Evolutionary conservation across 345 rosid genomes (phyloP), one percentile per base, ranked within the genome.

Genomic region (Turritis glabra): DNA sequence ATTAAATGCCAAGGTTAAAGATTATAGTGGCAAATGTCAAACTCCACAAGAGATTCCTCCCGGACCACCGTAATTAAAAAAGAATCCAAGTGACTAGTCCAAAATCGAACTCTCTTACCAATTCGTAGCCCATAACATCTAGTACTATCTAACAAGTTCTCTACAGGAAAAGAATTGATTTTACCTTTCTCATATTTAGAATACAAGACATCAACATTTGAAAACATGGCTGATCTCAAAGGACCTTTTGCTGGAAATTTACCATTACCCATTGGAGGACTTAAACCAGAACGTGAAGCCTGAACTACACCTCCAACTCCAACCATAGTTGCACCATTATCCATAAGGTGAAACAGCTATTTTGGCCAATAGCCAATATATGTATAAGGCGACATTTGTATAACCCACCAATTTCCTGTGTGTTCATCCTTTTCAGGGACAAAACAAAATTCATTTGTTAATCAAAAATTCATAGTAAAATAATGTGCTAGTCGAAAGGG

Each of bases 231-330:
- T 38, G 62, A 63, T 1, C 11, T 0, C 1, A 0, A 0, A 5
- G 2, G 4, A 3, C 3, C 2, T 8, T 15, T 13, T 1, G 7
- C 0, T 4, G 58, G 77, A 55, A 73, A 64, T 6, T 33, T 8
- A 7, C 77, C 65, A 64, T 64, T 64, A 64, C 72, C 71, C 71
- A 73, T 54, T 1, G 47, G 48, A 53, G 77, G 77, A 0, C 71
- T 73, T 43, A n/a, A 43, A 33, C 71, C 71, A 17, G 51, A 26
- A 13, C 0, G 19, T 0, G 71, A 55, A 43, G 71, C 65, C 3
- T 64, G 64, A 29, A 23, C 71, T 18, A 41, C 71, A 35, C 77
- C 77, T 15, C 50, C 77, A 64, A 25, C 47, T 44, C 65, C 48
- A 54, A 9, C 64, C 1, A 64, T 54, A 30, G 2, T 22, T 2